Percentiles rank a stretch among this genome's conserved stretches.
Evolutionary conservation across 768 basidiomycete species (phyloP).

Genomic region (Serendipita indica): DNA sequence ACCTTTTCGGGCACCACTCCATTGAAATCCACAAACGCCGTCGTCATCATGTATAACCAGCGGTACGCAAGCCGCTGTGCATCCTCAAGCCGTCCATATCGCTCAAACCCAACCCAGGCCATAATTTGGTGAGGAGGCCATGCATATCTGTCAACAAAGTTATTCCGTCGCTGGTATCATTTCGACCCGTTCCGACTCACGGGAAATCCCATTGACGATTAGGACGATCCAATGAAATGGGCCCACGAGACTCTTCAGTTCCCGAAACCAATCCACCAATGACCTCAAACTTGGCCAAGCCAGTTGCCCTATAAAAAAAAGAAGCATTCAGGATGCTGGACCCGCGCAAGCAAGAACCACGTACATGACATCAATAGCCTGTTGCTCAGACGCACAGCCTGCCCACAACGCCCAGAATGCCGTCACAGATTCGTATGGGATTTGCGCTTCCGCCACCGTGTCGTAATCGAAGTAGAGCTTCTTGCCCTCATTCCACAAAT

Average conservation of each 20-base stretch:
- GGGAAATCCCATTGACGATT: constrained; percentile 99
- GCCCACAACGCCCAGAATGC: constrained; percentile 95
- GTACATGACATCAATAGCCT: constrained; percentile 85
- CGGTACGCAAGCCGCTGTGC: constrained; percentile 87
- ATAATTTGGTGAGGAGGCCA: constrained; percentile 99
- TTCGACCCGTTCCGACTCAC: constrained; percentile 34
- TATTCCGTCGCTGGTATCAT: constrained; percentile 7
- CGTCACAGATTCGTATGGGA: constrained; percentile 93
- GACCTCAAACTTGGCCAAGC: constrained; percentile 90
- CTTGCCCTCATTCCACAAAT: constrained; percentile 95
- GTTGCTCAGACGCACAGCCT: constrained; percentile 91
- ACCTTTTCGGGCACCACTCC: constrained; percentile 97
- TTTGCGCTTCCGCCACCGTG: constrained; percentile 79
- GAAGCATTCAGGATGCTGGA: constrained; percentile 12
- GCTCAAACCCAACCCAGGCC: constrained; percentile 92
- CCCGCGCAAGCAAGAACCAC: constrained; percentile 22
- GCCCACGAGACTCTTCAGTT: constrained; percentile 90
- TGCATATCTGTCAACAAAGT: constrained; percentile 37
- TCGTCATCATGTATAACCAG: constrained; percentile 99
- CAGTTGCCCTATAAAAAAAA: constrained; percentile 43
- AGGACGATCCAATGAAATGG: constrained; percentile 88
- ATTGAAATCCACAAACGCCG: constrained; percentile 90
- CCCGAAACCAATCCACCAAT: constrained; percentile 91
- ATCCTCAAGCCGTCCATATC: constrained; percentile 90
- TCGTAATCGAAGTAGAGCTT: constrained; percentile 94